Evolutionary conservation across 345 rosid genomes (phyloP), one percentile per base, ranked within the genome.

Genomic region (Laguncularia racemosa): DNA sequence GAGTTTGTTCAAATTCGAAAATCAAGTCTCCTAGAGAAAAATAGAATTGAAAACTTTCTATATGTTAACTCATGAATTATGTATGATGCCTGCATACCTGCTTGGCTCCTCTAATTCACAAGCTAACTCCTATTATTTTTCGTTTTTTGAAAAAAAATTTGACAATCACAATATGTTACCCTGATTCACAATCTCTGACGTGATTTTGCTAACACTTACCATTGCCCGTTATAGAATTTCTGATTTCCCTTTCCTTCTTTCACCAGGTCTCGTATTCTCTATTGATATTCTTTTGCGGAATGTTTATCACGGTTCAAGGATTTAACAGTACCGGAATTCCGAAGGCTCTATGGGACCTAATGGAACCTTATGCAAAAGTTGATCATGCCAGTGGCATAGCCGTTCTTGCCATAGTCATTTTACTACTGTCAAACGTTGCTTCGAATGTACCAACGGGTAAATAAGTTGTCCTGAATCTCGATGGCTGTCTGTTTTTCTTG

Each of bases 311-410:
- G 0, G 88, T 89, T 0, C 75, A 81, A 21, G 95, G 92, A 51
- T 89, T 89, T 61, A 81, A 89, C 71, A 79, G 63, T 74, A 84
- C 91, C 38, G 97, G 88, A 57, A 79, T 89, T 33, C 97, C 97
- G 40, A 81, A 84, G 11, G 54, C 65, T 56, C 56, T 86, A 6
- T 89, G 97, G 91, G 80, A 84, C 48, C 44, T 76, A 4, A 73
- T 81, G 89, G 88, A 84, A 79, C 86, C 89, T 48, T 63, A 84
- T 61, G 78, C 89, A 2, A 63, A 71, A 46, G 70, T 79, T n/a
- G 60, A 75, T 58, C 69, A 60, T 57, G 62, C 67, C 14, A 44
- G 69, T 16, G 95, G 97, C 54, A 46, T 70, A 5, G 51, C 61
- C 4, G 16, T 70, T 20, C 66, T 70, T 2, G 69, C 65, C 12